Conservation (phyloP, 305 asterid genomes). For the Fraxinus albicans region DNA sequence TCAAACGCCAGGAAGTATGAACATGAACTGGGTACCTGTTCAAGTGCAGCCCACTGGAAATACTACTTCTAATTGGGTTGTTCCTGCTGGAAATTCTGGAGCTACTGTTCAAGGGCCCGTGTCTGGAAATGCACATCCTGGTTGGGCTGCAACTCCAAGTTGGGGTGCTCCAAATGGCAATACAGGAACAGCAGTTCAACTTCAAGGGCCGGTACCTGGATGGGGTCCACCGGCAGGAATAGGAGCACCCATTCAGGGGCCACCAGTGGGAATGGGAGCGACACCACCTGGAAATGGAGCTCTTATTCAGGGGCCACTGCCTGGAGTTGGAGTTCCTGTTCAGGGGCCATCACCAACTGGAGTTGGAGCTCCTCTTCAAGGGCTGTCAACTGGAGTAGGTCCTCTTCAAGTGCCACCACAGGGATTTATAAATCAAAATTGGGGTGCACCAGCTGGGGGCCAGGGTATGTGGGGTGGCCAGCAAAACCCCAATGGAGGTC, state of each 20-base stretch:
- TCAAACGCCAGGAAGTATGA: slow-evolving; percentile 27
- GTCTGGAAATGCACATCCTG: slow-evolving; percentile 45
- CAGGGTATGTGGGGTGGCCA: slow-evolving; percentile 57
- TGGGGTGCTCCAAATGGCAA: slow-evolving; percentile 40
- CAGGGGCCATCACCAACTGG: slow-evolving; percentile 31
- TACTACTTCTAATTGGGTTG: slow-evolving; percentile 39
- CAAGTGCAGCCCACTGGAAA: slow-evolving; percentile 37
- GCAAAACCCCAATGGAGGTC: slow-evolving; percentile 47
- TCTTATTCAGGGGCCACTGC: slow-evolving; percentile 23
- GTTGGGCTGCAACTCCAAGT: slow-evolving; percentile 51
- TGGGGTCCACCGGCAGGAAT: slow-evolving; percentile 56
- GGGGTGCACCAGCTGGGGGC: slow-evolving; percentile 45
- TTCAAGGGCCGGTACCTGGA: slow-evolving; percentile 45
- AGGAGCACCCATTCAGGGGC: slow-evolving; percentile 38
- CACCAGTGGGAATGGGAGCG: slow-evolving; percentile 46
- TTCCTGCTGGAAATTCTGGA: slow-evolving; percentile 36
- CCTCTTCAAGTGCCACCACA: slow-evolving; percentile 43
- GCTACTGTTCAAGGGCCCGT: slow-evolving; percentile 36
- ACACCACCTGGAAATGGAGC: slow-evolving; percentile 29
- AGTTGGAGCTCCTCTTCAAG: slow-evolving; percentile 29
- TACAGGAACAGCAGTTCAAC: slow-evolving; percentile 27
- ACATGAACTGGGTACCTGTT: slow-evolving; percentile 40
- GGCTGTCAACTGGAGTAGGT: slow-evolving; percentile 33
- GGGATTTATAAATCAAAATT: slow-evolving; percentile 60
- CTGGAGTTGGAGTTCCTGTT: slow-evolving; percentile 25